Percentiles rank a stretch among this genome's conserved stretches.
phyloP scores from a whole-genome alignment of 164 flowering plant species.

The Magnolia sinica region DNA sequence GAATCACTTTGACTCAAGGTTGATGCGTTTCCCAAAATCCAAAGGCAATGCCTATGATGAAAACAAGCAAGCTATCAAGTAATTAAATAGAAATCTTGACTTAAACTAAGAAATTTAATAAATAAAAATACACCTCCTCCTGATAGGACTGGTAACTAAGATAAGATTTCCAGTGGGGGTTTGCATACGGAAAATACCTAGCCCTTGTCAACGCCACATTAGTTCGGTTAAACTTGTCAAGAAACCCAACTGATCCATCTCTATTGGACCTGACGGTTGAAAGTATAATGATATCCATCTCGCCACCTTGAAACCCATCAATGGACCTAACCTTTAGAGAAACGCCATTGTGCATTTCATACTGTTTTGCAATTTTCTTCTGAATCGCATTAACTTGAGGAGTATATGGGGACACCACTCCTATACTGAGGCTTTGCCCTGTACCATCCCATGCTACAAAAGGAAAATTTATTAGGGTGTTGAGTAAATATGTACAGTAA shows the following conservation, averaged over 20 bases:
- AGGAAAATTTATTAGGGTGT: not conserved
- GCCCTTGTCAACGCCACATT: constrained; percentile 73
- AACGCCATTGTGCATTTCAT: constrained; percentile 29
- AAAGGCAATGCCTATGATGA: constrained; percentile 45
- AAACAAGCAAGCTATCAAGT: constrained; percentile 32
- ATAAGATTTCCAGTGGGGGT: not conserved
- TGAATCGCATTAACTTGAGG: constrained; percentile 53
- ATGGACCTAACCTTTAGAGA: constrained; percentile 39
- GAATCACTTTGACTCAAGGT: constrained; percentile 22
- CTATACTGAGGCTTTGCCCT: constrained; percentile 40
- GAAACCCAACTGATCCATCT: constrained; percentile 46
- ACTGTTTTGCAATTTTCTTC: constrained; percentile 28
- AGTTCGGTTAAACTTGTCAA: constrained; percentile 38
- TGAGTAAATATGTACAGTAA: too few relatives aligned
- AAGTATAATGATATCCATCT: constrained; percentile 51
- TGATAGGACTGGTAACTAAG: not conserved
- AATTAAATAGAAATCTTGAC: not conserved
- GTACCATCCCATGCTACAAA: not conserved
- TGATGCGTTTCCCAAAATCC: constrained; percentile 27
- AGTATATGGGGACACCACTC: constrained; percentile 64
- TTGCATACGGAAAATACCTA: constrained; percentile 30
- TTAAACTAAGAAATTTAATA: not conserved
- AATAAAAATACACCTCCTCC: not conserved
- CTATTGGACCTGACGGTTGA: constrained; percentile 51
- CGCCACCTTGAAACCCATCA: constrained; percentile 68